Evolutionary conservation across 176 grass and related monocot species (phyloP).

Genomic region (Carex kokanica): DNA sequence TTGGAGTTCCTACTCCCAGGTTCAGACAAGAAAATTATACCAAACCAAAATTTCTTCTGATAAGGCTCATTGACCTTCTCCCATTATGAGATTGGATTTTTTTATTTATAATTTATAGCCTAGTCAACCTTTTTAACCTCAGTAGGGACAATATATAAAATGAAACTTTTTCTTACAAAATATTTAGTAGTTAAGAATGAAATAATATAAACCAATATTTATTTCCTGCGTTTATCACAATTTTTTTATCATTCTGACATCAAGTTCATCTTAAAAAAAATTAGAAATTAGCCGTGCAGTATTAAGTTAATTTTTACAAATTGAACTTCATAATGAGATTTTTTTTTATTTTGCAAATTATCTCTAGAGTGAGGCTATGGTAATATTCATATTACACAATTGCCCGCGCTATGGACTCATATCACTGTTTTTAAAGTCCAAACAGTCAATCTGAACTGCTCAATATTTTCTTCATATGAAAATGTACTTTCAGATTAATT

Average conservation of each 20-base stretch:
- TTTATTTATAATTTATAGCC: neutral
- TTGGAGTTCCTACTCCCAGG: neutral
- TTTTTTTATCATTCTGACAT: neutral
- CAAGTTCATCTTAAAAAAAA: neutral
- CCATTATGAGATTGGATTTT: neutral
- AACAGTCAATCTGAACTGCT: no score
- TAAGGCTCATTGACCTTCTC: neutral
- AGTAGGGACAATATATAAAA: neutral
- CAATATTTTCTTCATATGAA: no score
- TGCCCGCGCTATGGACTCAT: no score
- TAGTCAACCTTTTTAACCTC: neutral
- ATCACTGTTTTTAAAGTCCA: no score
- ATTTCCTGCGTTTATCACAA: neutral
- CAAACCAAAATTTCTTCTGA: neutral
- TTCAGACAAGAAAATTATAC: constrained; percentile 1
- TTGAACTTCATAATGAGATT: neutral
- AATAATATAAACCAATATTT: neutral
- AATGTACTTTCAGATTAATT: no score
- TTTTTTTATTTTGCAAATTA: neutral
- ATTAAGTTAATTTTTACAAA: neutral
- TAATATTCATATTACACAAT: no score
- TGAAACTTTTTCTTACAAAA: neutral
- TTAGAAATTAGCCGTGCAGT: neutral
- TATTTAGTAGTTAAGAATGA: neutral
- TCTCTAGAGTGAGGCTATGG: neutral